phyloP scores from a whole-genome alignment of 1,284 basidiomycete species.

The Vanrija pseudolonga region DNA sequence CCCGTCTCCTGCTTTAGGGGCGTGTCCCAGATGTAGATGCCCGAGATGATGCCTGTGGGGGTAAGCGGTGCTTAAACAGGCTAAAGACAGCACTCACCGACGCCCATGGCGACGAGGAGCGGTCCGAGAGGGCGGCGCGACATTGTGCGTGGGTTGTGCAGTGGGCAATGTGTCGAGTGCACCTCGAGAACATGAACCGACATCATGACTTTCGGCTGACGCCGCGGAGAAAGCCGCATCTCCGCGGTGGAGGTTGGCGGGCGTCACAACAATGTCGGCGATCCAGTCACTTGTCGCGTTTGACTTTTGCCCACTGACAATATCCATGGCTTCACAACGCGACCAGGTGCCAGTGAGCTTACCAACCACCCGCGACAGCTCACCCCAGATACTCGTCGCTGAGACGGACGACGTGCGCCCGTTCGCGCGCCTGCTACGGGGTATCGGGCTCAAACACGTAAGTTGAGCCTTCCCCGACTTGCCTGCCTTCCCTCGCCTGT shows the following conservation, averaged over 20 bases:
- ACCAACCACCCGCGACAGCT: neutral
- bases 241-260: neutral
- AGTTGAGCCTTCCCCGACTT: conserved; percentile 1
- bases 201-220: neutral
- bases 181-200: neutral
- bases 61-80: neutral
- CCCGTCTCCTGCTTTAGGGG: conserved; percentile 33
- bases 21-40: conserved; percentile 33
- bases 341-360: neutral
- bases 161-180: neutral
- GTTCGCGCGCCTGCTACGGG: conserved; percentile 67
- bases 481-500: neutral
- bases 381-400: conserved; percentile 64
- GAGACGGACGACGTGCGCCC: conserved; percentile 74
- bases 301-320: neutral
- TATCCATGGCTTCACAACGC: neutral
- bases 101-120: conserved; percentile 22
- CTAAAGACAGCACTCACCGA: conserved; percentile 22
- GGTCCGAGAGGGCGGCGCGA: conserved; percentile 21
- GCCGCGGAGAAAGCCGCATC: neutral
- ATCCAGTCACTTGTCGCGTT: neutral
- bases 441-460: conserved; percentile 72
- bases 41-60: conserved; percentile 28
- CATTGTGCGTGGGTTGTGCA: conserved; percentile 5
- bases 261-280: neutral